Evolutionary conservation across 495 filamentous ascomycete species (phyloP), one percentile per base, ranked within the genome.

Genomic region (Penicillium silybi): DNA sequence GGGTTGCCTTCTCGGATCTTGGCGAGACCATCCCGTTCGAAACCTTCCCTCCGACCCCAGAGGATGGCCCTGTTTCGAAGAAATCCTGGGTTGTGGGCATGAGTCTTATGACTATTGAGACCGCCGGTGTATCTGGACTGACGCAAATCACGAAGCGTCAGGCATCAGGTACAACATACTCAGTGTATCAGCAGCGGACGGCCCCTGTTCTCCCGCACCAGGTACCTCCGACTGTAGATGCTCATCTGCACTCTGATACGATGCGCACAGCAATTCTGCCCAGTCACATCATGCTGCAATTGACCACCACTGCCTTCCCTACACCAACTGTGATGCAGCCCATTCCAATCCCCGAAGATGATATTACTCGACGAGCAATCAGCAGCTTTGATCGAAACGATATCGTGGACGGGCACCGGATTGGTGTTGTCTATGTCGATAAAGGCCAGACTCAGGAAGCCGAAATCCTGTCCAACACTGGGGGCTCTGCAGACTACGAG

Each of bases 371-470:
- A 27, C 82, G 92, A 48, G 86, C 89, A 0, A 84, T 97, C 29
- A 82, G 73, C 38, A 71, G 78, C 29, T 95, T 99, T 67, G 95
- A 97, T 66, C 84, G 85, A 23, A 96, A 81, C 51, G 85, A 92
- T 44, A 89, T 92, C 22, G 87, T 99, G 4, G 95, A 99, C 68
- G 87, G 91, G 10, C 90, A 99, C 68, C 96, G 96, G 63, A 87
- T 96, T 42, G 95, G 93, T 17, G 85, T 99, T 18, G 84, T 99
- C 46, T 99, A 96, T 64, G 83, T 95, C 52, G 90, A 84, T 29
- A 82, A 89, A 47, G 85, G 86, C 18, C 95, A 97, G 62, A 88
- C 80, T 9, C 68, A 80, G 3, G 95, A 97, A 64, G 71, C 70
- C 3, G 88, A 92, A 50, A 96, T 97, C 29, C 76, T 99, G 1